Conservation (phyloP, 2,329 filamentous ascomycete species). For the Orbilia javanica region DNA sequence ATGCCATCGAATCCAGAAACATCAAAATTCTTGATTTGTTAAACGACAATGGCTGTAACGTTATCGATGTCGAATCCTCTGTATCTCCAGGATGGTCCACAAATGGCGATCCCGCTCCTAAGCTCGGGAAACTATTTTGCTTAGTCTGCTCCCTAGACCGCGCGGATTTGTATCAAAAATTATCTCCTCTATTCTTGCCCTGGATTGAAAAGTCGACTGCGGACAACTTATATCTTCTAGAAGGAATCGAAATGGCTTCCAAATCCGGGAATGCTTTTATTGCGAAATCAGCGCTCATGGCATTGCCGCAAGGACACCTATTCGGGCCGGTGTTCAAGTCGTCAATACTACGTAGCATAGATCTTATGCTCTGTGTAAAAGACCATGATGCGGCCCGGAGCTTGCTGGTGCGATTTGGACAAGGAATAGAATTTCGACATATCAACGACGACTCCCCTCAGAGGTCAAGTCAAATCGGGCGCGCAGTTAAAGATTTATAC, state of each 20-base stretch:
- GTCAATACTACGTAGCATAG: too few species aligned
- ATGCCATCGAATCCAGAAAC: conserved; percentile 19
- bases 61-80: too few species aligned
- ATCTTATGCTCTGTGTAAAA: too few species aligned
- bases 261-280: neutral
- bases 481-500: too few species aligned
- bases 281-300: too few species aligned
- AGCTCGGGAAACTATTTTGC: conserved; percentile 22
- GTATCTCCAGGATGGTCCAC: conserved; percentile 17
- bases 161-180: neutral
- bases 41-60: neutral
- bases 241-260: conserved; percentile 3
- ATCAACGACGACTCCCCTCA: too few species aligned
- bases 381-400: too few species aligned
- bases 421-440: too few species aligned
- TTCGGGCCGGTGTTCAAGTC: too few species aligned
- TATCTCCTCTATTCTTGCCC: neutral
- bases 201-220: neutral
- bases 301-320: too few species aligned
- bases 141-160: neutral
- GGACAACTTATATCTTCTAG: conserved; percentile 1
- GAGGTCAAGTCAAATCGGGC: too few species aligned
- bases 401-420: too few species aligned
- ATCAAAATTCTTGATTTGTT: neutral
- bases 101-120: conserved; percentile 1